Evolutionary conservation across 805 yeast species (phyloP), one percentile per base, ranked within the genome.

Genomic region (Cyberlindnera maclurae): DNA sequence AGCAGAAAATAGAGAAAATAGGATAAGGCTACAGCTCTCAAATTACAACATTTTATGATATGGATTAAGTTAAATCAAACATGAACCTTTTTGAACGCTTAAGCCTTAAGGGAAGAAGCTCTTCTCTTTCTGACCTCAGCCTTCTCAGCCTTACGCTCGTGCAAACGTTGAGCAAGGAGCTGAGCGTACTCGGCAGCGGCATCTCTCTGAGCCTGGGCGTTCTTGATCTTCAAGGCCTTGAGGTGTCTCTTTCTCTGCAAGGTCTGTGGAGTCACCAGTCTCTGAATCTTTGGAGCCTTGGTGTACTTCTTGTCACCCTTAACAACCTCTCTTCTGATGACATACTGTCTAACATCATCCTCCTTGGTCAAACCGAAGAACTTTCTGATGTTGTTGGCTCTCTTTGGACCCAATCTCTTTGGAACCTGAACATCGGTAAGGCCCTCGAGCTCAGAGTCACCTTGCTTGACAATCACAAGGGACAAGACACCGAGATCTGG

Each of bases 111-210:
- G 61, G 97, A 93, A 64, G 97, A 89, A 71, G 98, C 97, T 81
- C 98, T 88, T 84, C 97, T 88, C 95, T 90, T 90, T 79, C 84
- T 88, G 74, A 84, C 79, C 79, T 88, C 97, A 74, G 96, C 96
- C 78, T 79, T 86, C 75, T 87, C 95, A 68, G 94, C 90, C 80
- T 90, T 90, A 77, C 89, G 87, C 76, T 90, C 97, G 73, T 87
- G 84, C 71, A 90, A 83, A 75, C 97, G 90, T 78, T 87, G 76
- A 68, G 99, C 97, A 70, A 93, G 79, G 68, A 93, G 79, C 76
- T 89, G 95, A 67, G 97, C 95, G 82, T 93, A 93, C 75, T 93
- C 98, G 67, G 97, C 95, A 73, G 99, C 98, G 75, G 95, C 96
- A 72, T 93, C 97, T 87, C 95, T 88, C 76, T 88, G 96, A 65